A percentile compares a stretch with the other conserved stretches of the same genome.
phyloP scores from a whole-genome alignment of 2,329 filamentous ascomycete species.

The Tolypocladium ovalisporum region DNA sequence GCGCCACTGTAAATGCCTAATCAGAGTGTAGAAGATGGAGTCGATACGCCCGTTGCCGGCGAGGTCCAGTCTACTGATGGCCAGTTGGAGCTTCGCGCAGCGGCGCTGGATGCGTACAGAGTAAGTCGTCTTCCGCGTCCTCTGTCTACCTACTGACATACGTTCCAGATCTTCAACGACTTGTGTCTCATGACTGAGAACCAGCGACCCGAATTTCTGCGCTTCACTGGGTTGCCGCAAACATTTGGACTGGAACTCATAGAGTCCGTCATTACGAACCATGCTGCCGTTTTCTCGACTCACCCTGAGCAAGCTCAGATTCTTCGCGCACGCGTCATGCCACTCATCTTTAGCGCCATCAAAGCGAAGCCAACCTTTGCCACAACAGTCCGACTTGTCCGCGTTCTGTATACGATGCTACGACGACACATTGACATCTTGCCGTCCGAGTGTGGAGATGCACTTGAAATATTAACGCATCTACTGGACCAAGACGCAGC shows the following conservation, averaged over 20 bases:
- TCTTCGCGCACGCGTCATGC: slow-evolving; percentile 68
- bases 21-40: slow-evolving; percentile 21
- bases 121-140: slow-evolving; percentile 27
- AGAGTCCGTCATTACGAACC: slow-evolving; percentile 79
- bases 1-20: not conserved
- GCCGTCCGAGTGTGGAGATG: slow-evolving; percentile 70
- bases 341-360: slow-evolving; percentile 66
- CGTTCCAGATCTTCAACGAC: slow-evolving; percentile 68
- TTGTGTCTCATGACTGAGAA: slow-evolving; percentile 80
- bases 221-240: slow-evolving; percentile 65
- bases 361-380: slow-evolving; percentile 72
- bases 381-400: slow-evolving; percentile 68
- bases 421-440: slow-evolving; percentile 67
- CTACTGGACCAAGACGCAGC: slow-evolving; percentile 78
- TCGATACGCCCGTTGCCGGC: slow-evolving; percentile 47
- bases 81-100: slow-evolving; percentile 55
- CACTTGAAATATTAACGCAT: slow-evolving; percentile 70
- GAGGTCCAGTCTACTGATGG: slow-evolving; percentile 59
- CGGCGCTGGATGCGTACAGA: slow-evolving; percentile 76
- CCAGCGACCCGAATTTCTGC: slow-evolving; percentile 71
- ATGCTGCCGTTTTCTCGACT: slow-evolving; percentile 65
- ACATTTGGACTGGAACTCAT: slow-evolving; percentile 86
- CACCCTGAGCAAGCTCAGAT: slow-evolving; percentile 76
- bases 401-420: slow-evolving; percentile 74
- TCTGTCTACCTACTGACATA: not conserved